Evolutionary conservation across 1,139 yeast genomes (phyloP), one percentile per base, ranked within the genome.

Genomic region (Yamadazyma sp.): DNA sequence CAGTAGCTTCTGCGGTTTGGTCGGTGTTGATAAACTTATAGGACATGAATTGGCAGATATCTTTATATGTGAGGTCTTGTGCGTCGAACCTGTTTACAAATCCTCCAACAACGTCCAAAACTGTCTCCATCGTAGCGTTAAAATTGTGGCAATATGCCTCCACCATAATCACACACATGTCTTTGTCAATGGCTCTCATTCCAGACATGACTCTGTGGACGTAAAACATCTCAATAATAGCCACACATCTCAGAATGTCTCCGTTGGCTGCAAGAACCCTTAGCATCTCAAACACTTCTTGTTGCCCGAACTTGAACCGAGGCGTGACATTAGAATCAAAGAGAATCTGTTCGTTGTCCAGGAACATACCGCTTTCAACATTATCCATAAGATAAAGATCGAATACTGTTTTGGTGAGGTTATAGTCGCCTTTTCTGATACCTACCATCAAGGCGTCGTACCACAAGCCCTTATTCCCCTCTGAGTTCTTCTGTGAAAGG

Each of bases 181-280:
- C 69, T 34, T 61, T 62, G 24, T 62, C 61, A 32, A 72, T 48
- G 1, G 64, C 67, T 23, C 45, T 53, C 39, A 66, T 64, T 1
- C 75, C 75, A 17, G 35, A 22, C 36, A 65, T 46, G 0, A 55
- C 41, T 37, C 61, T 59, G 39, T 66, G 70, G 5, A 70, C 47
- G 41, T 54, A 68, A 40, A 69, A 72, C 15, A 66, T 53, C 41
- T 70, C 75, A 11, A 72, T 61, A 12, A 71, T 51, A 4, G 58
- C 48, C 8, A 69, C 45, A 0, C 71, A 60, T 58, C 62, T 61
- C 8, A 55, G 38, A 3, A 68, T 66, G 45, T 72, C 77, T 4
- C 77, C 77, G 40, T 64, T 54, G 3, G 55, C 47, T 1, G 73
- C 55, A 10, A 71, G 54, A 0, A 62, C 51, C 32, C 62, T 67